Conservation (phyloP, 1,284 basidiomycete genomes). For the Fomes fomentarius region DNA sequence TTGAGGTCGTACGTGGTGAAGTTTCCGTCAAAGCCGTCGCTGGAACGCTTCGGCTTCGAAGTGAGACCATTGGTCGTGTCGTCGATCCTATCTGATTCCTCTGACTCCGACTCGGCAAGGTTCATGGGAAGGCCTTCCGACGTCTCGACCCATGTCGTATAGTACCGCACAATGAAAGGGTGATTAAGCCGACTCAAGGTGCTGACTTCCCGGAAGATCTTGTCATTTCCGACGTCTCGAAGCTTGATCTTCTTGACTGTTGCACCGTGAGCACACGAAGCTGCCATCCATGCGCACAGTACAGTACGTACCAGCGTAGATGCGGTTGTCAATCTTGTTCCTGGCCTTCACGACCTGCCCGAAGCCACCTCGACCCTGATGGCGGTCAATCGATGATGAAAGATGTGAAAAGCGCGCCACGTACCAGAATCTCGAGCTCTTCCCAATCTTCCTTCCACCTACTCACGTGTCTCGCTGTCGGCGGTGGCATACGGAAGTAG, state of each 20-base stretch:
- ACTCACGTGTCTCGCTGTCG: constrained; percentile 56
- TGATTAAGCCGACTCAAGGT: constrained; percentile 88
- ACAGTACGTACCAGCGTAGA: constrained; percentile 64
- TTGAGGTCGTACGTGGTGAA: constrained; percentile 59
- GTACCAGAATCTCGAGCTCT: constrained; percentile 73
- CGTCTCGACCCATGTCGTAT: constrained; percentile 82
- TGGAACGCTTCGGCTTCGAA: constrained; percentile 46
- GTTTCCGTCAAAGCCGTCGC: constrained; percentile 39
- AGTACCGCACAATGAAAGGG: constrained; percentile 90
- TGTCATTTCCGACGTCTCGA: constrained; percentile 79
- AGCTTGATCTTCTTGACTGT: constrained; percentile 88
- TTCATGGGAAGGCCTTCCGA: constrained; percentile 50
- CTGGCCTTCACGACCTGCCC: constrained; percentile 93
- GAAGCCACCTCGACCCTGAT: constrained; percentile 88
- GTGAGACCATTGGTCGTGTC: constrained; percentile 45
- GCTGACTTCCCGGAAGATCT: constrained; percentile 92
- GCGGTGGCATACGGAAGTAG: constrained; percentile 50
- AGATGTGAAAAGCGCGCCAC: constrained; percentile 20
- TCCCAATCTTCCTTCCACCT: constrained; percentile 88
- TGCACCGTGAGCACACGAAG: neutral
- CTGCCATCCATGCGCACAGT: too few relatives aligned
- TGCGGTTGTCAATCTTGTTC: constrained; percentile 78
- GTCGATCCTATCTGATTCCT: constrained; percentile 40
- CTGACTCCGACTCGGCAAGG: constrained; percentile 47
- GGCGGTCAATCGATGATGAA: neutral